Evolutionary conservation across 2,329 filamentous ascomycete species (phyloP), one percentile per base, ranked within the genome.

Genomic region (Pyricularia sp.): DNA sequence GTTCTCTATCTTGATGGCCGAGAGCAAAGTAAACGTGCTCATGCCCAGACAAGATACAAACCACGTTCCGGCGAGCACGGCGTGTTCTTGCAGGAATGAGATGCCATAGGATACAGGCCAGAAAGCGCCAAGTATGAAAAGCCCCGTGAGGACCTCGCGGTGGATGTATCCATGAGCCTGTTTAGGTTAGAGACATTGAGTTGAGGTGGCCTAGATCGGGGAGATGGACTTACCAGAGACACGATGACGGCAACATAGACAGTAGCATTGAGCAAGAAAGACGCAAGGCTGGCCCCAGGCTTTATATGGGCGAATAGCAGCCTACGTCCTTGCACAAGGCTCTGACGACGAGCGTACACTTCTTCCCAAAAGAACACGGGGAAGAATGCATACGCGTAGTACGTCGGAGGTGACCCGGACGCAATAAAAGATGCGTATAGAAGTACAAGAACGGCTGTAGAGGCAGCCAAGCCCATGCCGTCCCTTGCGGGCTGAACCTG

Each of bases 341-440:
- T 92, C 64, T 85, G 83, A 69, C 93, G 86, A 31, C 91, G 88
- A 3, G 92, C 92, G 78, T 90, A 94, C 0, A 97, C 92, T 75
- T 97, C 94, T 78, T 97, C 94, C 95, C 95, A 99, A 81, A 99
- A 98, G 69, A 92, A 86, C 2, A 97, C 89, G 0, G 95, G 95
- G 78, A 99, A 99, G 73, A 96, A 86, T 0, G 90, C 92, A 77
- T 99, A 99, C 1, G 88, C 87, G 75, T 98, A 99, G 78, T 99
- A 99, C 2, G 92, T 90, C 69, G 84, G 77, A 0, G 94, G 91
- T 1, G 94, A 97, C 64, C 88, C 86, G 64, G 96, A 94, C 69
- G 92, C 82, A 70, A 91, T 82, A 69, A 99, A 91, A 0, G 92
- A 88, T 7, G 93, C 90, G 75, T 91, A 97, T 14, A 98, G 79